These are phyloP conservation scores for Phytophthora cajani DNA, from an alignment of 352 stramenopile genomes.

Conservation along the genomic window DNA sequence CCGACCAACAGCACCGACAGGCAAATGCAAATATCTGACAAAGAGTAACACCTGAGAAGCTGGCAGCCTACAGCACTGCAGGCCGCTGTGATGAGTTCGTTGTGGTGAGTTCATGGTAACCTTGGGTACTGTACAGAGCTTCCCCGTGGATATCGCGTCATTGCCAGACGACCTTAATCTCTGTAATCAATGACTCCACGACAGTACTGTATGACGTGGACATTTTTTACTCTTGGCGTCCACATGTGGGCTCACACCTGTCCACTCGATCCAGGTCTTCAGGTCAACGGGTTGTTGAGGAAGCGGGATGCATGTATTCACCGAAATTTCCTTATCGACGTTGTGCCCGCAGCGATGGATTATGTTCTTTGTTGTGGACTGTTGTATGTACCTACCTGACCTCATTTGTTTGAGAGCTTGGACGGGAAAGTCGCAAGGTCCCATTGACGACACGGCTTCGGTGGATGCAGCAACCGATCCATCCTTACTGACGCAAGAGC, in stretches of 20 bases:
- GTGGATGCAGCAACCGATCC: not conserved
- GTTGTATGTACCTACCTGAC: not conserved
- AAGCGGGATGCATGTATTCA: constrained; percentile 4
- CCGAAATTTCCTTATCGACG: not conserved
- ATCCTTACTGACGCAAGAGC: not conserved
- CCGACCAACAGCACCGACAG: too few relatives aligned
- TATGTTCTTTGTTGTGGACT: not conserved
- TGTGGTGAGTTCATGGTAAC: too few relatives aligned
- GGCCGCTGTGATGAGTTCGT: too few relatives aligned
- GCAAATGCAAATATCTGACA: too few relatives aligned
- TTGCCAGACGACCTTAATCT: too few relatives aligned
- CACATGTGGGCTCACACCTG: too few relatives aligned
- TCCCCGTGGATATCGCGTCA: too few relatives aligned
- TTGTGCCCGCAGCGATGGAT: not conserved
- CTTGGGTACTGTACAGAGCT: too few relatives aligned
- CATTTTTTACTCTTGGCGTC: not conserved
- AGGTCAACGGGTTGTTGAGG: not conserved
- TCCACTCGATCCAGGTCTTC: not conserved
- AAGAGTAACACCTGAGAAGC: too few relatives aligned
- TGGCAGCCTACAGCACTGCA: too few relatives aligned
- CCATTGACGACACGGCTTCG: not conserved
- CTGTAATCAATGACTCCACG: not conserved
- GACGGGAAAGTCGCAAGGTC: not conserved
- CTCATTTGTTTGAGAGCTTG: not conserved
- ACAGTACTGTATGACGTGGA: not conserved